A percentile compares a stretch with the other conserved stretches of the same genome.
phyloP scores from a whole-genome alignment of 2,329 filamentous ascomycete species.

The Cryoendolithus antarcticus region DNA sequence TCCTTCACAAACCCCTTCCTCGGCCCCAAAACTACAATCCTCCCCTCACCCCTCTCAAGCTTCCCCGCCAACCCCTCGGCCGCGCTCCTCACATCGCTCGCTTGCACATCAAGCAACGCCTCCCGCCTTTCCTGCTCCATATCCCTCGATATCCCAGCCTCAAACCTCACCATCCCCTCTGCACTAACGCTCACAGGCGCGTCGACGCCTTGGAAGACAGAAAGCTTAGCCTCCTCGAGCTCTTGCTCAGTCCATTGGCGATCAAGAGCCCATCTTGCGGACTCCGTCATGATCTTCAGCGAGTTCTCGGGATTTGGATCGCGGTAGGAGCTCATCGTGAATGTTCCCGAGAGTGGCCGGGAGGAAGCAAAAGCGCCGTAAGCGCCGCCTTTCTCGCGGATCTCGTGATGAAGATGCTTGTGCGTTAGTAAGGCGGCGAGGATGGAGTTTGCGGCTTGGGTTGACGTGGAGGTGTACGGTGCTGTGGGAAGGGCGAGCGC shows the following conservation, averaged over 20 bases:
- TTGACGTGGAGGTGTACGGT: conserved; percentile 58
- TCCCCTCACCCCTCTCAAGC: conserved; percentile 7
- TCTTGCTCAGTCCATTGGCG: conserved; percentile 72
- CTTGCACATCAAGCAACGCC: conserved; percentile 73
- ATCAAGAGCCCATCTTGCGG: conserved; percentile 71
- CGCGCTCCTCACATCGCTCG: conserved; percentile 64
- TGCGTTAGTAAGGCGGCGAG: conserved; percentile 87
- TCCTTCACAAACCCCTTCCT: conserved; percentile 55
- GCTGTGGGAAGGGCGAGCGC: conserved; percentile 70
- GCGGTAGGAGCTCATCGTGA: conserved; percentile 92
- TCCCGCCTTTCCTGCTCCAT: conserved; percentile 81
- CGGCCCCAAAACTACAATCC: conserved; percentile 4
- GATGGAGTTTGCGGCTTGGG: conserved; percentile 72
- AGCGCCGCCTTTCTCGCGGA: conserved; percentile 91
- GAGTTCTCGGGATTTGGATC: conserved; percentile 91
- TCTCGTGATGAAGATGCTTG: conserved; percentile 93
- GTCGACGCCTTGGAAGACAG: conserved; percentile 83
- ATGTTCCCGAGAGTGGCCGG: conserved; percentile 66
- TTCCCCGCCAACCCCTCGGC: conserved; percentile 64
- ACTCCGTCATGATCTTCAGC: conserved; percentile 68
- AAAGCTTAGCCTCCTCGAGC: conserved; percentile 90
- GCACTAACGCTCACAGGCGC: conserved; percentile 76
- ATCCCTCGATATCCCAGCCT: conserved; percentile 72
- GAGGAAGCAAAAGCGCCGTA: conserved; percentile 88
- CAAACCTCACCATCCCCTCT: conserved; percentile 76